Evolutionary conservation across 345 rosid genomes (phyloP).

Genomic region (Hevea brasiliensis): DNA sequence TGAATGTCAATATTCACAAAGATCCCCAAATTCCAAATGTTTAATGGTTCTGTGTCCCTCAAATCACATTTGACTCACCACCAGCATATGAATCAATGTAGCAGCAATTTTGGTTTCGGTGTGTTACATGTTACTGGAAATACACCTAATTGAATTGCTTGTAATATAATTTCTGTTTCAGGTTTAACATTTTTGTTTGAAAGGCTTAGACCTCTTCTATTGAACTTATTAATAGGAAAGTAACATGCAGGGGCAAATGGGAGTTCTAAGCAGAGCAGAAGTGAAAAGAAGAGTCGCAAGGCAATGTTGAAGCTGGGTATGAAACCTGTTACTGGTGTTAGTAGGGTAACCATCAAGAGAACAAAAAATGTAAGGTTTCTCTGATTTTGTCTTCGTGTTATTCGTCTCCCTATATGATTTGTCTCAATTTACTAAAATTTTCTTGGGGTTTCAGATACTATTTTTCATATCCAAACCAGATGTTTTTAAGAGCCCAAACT

Average conservation of each 20-base stretch:
- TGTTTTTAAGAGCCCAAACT: conserved; percentile 85
- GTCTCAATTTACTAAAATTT: not conserved
- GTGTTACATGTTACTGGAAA: too few relatives aligned
- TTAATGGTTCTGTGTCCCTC: too few relatives aligned
- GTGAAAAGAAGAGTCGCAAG: conserved; percentile 86
- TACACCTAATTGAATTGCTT: too few relatives aligned
- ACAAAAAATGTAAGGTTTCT: conserved; percentile 55
- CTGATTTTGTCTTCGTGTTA: not conserved
- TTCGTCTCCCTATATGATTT: conserved; percentile 9
- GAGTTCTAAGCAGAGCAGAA: conserved; percentile 78
- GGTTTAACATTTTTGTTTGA: not conserved
- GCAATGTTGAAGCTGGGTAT: conserved; percentile 84
- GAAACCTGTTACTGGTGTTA: conserved; percentile 79
- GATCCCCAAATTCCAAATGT: too few relatives aligned
- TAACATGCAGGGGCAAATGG: conserved; percentile 59
- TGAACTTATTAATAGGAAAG: conserved; percentile 1
- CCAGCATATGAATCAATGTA: too few relatives aligned
- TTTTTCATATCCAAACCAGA: conserved; percentile 87
- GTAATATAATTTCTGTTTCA: not conserved
- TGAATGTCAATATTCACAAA: too few relatives aligned
- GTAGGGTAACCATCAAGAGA: conserved; percentile 83
- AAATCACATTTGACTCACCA: too few relatives aligned
- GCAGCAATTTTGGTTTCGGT: too few relatives aligned
- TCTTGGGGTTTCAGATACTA: conserved; percentile 48
- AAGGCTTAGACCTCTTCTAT: not conserved